Percentiles rank a stretch among this genome's conserved stretches.
Evolutionary conservation across 768 basidiomycete genomes (phyloP).

Genomic region (Psilocybe cyanescens): DNA sequence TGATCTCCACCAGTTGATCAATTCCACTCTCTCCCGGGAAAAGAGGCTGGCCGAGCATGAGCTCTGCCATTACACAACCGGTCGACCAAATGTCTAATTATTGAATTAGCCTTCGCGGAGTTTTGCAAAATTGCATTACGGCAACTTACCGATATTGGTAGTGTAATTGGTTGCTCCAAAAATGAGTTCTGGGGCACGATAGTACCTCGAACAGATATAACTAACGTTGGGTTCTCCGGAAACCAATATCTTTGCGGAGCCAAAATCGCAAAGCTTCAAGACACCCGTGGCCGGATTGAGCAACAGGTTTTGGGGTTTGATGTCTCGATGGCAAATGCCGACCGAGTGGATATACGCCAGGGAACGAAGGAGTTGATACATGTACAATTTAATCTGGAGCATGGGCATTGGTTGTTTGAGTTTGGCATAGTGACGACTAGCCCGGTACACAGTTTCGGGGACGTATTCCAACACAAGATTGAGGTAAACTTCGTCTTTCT

Average conservation of each 20-base stretch:
- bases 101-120: slow-evolving; percentile 16
- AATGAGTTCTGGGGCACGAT: slow-evolving; percentile 98
- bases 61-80: slow-evolving; percentile 99
- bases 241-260: slow-evolving; percentile 97
- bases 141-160: slow-evolving; percentile 89
- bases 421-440: slow-evolving; percentile 98
- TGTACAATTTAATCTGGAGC: slow-evolving; percentile 99
- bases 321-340: slow-evolving; percentile 99
- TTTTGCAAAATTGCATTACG: slow-evolving; percentile 3
- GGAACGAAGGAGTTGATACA: slow-evolving; percentile 98
- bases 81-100: slow-evolving; percentile 96
- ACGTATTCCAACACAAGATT: slow-evolving; percentile 99
- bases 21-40: slow-evolving; percentile 99
- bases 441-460: slow-evolving; percentile 98
- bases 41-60: slow-evolving; percentile 98
- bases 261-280: slow-evolving; percentile 98
- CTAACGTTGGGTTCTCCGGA: slow-evolving; percentile 99
- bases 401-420: slow-evolving; percentile 99
- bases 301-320: slow-evolving; percentile 99
- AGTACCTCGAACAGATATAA: slow-evolving; percentile 99
- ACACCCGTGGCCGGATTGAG: slow-evolving; percentile 97
- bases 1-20: slow-evolving; percentile 99
- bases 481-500: slow-evolving; percentile 99
- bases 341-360: slow-evolving; percentile 99
- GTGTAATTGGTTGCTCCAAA: slow-evolving; percentile 99